Evolutionary conservation across 2,329 filamentous ascomycete genomes (phyloP).

Genomic region (Cordyceps cateniannulata): DNA sequence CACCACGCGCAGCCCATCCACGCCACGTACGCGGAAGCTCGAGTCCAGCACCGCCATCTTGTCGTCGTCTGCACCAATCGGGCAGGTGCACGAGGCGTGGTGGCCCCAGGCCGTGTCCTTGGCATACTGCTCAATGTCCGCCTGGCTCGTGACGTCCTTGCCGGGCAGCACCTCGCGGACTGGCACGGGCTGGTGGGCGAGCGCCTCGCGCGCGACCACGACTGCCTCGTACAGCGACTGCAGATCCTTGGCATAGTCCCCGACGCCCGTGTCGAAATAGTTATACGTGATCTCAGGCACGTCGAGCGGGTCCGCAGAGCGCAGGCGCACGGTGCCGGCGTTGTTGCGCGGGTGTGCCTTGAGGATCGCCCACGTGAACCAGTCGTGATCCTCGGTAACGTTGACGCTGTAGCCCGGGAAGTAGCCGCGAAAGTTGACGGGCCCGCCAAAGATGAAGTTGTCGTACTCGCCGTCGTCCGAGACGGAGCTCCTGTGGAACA

Average conservation of each 20-base stretch:
- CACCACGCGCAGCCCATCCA: slow-evolving; percentile 38
- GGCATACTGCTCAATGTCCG: slow-evolving; percentile 20
- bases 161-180: slow-evolving; percentile 18
- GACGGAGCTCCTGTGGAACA: slow-evolving; percentile 31
- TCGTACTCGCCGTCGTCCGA: slow-evolving; percentile 37
- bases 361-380: slow-evolving; percentile 38
- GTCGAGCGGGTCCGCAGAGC: slow-evolving; percentile 56
- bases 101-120: slow-evolving; percentile 28
- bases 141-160: slow-evolving; percentile 14
- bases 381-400: slow-evolving; percentile 35
- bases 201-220: slow-evolving; percentile 40
- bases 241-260: slow-evolving; percentile 40
- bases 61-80: slow-evolving; percentile 26
- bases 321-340: slow-evolving; percentile 55
- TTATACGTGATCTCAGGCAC: slow-evolving; percentile 57
- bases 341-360: slow-evolving; percentile 58
- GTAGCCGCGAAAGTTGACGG: slow-evolving; percentile 49
- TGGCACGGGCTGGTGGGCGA: slow-evolving; percentile 18
- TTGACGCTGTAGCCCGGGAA: slow-evolving; percentile 47
- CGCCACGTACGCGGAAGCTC: slow-evolving; percentile 41
- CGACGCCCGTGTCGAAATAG: slow-evolving; percentile 47
- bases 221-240: slow-evolving; percentile 52
- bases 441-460: slow-evolving; percentile 48
- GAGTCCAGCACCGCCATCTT: slow-evolving; percentile 39
- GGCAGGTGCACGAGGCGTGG: slow-evolving; percentile 28